Percentiles rank a stretch among this genome's conserved stretches.
phyloP scores from a whole-genome alignment of 352 stramenopile genomes.

The Thraustochytrium sp. region DNA sequence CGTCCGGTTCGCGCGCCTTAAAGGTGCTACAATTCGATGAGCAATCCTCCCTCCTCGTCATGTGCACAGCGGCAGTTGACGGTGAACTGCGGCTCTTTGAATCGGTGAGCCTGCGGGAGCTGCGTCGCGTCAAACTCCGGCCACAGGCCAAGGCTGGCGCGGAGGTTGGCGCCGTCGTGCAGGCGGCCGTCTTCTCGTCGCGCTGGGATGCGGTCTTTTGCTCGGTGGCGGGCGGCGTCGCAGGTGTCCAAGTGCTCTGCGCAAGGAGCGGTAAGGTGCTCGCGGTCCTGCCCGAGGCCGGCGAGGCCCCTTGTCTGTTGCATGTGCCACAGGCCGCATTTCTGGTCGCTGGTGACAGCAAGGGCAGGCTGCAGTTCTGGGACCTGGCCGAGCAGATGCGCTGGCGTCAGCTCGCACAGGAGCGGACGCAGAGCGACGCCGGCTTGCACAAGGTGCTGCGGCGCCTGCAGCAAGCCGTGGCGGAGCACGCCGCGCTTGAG shows the following conservation, averaged over 20 bases:
- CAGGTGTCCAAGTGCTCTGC: neutral
- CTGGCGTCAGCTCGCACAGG: neutral
- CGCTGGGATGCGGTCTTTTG: slow-evolving; percentile 20
- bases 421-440: neutral
- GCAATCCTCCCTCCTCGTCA: neutral
- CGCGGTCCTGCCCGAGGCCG: neutral
- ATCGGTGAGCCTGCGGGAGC: neutral
- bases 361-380: neutral
- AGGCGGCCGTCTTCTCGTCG: neutral
- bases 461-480: neutral
- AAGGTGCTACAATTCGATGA: neutral
- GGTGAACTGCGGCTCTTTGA: neutral
- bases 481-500: neutral
- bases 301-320: neutral
- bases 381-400: slow-evolving; percentile 29
- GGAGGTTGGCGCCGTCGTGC: neutral
- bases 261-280: neutral
- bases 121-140: neutral
- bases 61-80: slow-evolving; percentile 6
- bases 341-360: neutral
- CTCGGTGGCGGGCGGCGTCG: neutral
- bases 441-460: neutral
- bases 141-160: neutral
- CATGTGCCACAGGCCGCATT: slow-evolving; percentile 23
- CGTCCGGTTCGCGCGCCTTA: neutral